Evolutionary conservation across 257 asterid genomes (phyloP).

Genomic region (Agastache rugosa): DNA sequence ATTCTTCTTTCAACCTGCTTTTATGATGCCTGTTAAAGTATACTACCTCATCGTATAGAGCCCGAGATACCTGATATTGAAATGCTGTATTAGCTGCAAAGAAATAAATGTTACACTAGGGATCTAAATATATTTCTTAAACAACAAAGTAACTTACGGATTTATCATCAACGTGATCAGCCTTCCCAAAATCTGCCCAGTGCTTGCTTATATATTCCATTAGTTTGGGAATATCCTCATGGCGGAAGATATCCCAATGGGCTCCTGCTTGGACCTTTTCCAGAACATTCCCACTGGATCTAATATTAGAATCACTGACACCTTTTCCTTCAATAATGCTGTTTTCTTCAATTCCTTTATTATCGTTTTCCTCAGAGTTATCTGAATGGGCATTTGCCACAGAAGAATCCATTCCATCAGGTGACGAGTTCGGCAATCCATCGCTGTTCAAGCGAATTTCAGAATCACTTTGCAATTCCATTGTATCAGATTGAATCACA

Average conservation of each 20-base stretch:
- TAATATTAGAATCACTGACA: conserved; percentile 43
- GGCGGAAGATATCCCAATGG: conserved; percentile 85
- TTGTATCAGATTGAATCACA: conserved; percentile 48
- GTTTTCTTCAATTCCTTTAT: conserved; percentile 47
- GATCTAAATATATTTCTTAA: conserved; percentile 27
- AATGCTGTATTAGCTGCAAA: conserved; percentile 39
- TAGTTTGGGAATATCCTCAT: conserved; percentile 81
- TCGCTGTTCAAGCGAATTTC: conserved; percentile 40
- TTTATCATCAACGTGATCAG: conserved; percentile 42
- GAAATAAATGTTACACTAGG: conserved; percentile 31
- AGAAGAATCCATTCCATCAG: conserved; percentile 52
- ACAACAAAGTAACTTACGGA: conserved; percentile 50
- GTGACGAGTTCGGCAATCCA: conserved; percentile 47
- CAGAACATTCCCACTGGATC: conserved; percentile 35
- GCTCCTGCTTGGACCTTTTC: conserved; percentile 71
- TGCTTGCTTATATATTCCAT: conserved; percentile 65
- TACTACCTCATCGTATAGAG: conserved; percentile 67
- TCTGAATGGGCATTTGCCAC: conserved; percentile 44
- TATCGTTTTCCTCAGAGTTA: conserved; percentile 42
- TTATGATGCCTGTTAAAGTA: conserved; percentile 76
- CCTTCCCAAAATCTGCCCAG: conserved; percentile 54
- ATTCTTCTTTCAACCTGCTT: conserved; percentile 79
- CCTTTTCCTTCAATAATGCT: conserved; percentile 43
- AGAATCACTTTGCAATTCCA: conserved; percentile 45
- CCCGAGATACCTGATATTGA: conserved; percentile 63